These are phyloP conservation scores for Lagenaria siceraria DNA, from an alignment of 306 rosid species.

Conservation along the genomic window DNA sequence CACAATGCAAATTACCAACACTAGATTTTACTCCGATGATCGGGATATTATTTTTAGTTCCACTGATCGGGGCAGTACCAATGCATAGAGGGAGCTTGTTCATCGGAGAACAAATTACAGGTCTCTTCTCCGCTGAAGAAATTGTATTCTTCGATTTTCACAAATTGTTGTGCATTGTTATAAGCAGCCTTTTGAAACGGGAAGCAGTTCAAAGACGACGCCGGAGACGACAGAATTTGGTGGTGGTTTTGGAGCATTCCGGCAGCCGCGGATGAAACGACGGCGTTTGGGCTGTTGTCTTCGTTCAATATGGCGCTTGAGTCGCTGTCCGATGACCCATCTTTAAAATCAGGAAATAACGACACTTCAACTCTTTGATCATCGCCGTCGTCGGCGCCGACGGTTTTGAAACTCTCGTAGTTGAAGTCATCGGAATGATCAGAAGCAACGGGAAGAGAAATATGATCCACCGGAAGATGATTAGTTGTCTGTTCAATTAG, in stretches of 20 bases:
- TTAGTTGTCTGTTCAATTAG: slow-evolving; percentile 15
- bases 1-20: background rate
- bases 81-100: slow-evolving; percentile 70
- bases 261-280: background rate
- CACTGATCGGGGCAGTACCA: slow-evolving; percentile 72
- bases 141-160: slow-evolving; percentile 81
- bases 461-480: slow-evolving; percentile 13
- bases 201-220: background rate
- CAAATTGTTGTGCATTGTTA: slow-evolving; percentile 27
- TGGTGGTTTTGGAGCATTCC: slow-evolving; percentile 28
- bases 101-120: slow-evolving; percentile 76
- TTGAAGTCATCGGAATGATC: slow-evolving; percentile 29
- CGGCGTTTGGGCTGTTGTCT: slow-evolving; percentile 43
- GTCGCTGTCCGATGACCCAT: slow-evolving; percentile 86
- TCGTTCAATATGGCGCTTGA: slow-evolving; percentile 85
- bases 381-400: background rate
- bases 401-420: slow-evolving; percentile 23
- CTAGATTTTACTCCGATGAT: background rate
- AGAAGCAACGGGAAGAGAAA: slow-evolving; percentile 22
- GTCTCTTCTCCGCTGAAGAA: slow-evolving; percentile 75
- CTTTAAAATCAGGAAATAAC: slow-evolving; percentile 31
- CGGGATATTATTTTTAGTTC: background rate
- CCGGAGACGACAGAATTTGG: slow-evolving; percentile 23
- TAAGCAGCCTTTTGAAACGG: background rate
- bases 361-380: slow-evolving; percentile 9